Evolutionary conservation across 106 monocot species (phyloP).

Genomic region (Acorus calamus): DNA sequence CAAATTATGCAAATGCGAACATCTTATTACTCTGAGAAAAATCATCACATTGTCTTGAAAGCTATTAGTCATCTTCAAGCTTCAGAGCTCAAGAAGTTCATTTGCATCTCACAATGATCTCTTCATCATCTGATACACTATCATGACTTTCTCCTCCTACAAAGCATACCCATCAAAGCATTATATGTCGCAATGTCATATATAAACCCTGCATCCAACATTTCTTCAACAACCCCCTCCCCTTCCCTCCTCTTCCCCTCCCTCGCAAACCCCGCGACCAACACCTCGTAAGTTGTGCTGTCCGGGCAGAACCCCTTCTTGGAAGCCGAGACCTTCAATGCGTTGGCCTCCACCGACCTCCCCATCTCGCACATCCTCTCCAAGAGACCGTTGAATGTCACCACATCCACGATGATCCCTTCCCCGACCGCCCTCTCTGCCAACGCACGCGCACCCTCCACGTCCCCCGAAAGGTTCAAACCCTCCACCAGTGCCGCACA

Average conservation of each 20-base stretch:
- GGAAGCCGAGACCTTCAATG: constrained; percentile 28
- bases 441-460: constrained; percentile 34
- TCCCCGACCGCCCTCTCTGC: constrained; percentile 44
- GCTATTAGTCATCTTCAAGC: too few relatives aligned
- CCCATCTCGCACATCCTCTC: constrained; percentile 46
- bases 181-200: constrained; percentile 74
- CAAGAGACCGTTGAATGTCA: constrained; percentile 62
- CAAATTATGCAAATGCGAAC: too few relatives aligned
- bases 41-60: too few relatives aligned
- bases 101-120: too few relatives aligned
- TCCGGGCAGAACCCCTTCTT: constrained; percentile 49
- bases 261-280: constrained; percentile 50
- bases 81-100: too few relatives aligned
- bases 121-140: background rate
- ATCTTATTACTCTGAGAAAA: too few relatives aligned
- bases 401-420: constrained; percentile 45
- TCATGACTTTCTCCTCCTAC: background rate
- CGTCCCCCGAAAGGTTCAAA: constrained; percentile 37
- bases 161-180: constrained; percentile 39
- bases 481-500: constrained; percentile 55
- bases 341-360: constrained; percentile 48
- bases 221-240: constrained; percentile 61
- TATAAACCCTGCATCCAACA: constrained; percentile 72
- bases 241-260: constrained; percentile 71
- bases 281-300: constrained; percentile 31